phyloP scores from a whole-genome alignment of 805 yeast genomes.

The Metschnikowia santaceciliae region DNA sequence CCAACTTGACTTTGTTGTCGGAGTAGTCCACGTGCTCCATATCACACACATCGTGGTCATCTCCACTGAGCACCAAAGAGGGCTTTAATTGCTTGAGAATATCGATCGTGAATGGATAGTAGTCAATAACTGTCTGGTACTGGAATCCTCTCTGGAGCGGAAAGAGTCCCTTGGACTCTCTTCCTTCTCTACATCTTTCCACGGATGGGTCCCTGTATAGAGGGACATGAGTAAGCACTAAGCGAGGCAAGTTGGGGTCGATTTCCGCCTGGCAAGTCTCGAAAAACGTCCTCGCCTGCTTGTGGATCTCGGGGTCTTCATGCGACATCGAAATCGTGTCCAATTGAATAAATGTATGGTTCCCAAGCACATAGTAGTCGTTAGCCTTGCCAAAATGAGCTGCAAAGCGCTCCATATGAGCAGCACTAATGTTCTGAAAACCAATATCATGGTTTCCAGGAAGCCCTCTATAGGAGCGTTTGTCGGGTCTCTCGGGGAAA shows the following conservation, averaged over 20 bases:
- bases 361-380: slow-evolving; percentile 51
- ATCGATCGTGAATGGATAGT: slow-evolving; percentile 49
- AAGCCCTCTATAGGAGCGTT: slow-evolving; percentile 34
- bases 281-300: slow-evolving; percentile 55
- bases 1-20: slow-evolving; percentile 32
- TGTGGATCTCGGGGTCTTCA: slow-evolving; percentile 35
- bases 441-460: slow-evolving; percentile 99
- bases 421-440: slow-evolving; percentile 66
- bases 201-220: slow-evolving; percentile 61
- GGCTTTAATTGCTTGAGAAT: slow-evolving; percentile 64
- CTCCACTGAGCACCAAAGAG: slow-evolving; percentile 75
- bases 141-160: slow-evolving; percentile 76
- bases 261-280: slow-evolving; percentile 24
- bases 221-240: slow-evolving; percentile 86
- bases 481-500: slow-evolving; percentile 53
- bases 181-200: slow-evolving; percentile 67
- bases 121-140: slow-evolving; percentile 82
- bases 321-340: slow-evolving; percentile 85
- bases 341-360: slow-evolving; percentile 67
- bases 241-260: slow-evolving; percentile 47
- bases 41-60: slow-evolving; percentile 95
- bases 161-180: slow-evolving; percentile 65
- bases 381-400: slow-evolving; percentile 72
- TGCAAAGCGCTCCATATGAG: slow-evolving; percentile 59
- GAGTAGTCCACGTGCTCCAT: slow-evolving; percentile 46